Base-by-base conservation (phyloP, 257 asterid species). In the Petunia secreta region DNA sequence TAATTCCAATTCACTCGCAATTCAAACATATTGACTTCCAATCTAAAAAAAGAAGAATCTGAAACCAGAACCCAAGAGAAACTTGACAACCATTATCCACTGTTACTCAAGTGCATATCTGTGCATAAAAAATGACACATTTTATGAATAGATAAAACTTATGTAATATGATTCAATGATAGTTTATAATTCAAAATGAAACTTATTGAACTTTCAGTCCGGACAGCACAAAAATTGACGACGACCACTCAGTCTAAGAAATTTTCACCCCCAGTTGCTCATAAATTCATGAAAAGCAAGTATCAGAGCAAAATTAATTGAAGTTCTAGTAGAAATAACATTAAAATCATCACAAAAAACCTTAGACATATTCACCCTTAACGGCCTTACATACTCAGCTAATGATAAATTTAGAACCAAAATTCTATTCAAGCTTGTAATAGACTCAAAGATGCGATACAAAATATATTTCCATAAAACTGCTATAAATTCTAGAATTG, bases 281-380 rank as follows among this genome's bases (percentile, higher is more conserved):
- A 40, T 15, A 66, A 41, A 53, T 66, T 41, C 54, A 41, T 40
- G 75, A 66, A 39, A 40, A 0, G 5, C 75, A 4, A 66, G 14
- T 14, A 15, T 15, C 41, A 41, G 14, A 40, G 53, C 2, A 10
- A 37, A 66, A 66, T 10, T 41, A 13, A 7, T 66, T 65, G 25
- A 66, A 41, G 53, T 41, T 40, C 54, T 40, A 66, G 54, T 66
- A 40, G 75, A 40, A 40, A 66, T 25, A 37, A 63, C 39, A 15
- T 11, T 66, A 40, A 40, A 66, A 66, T 40, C 75, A 66, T 40
- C 53, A 66, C 14, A 39, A 66, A 66, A 1, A 66, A 40, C 34
- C 41, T 66, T 40, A 66, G 75, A 66, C 53, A 14, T 40, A 40
- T 66, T 15, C 75, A 63, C 69, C 69, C 69, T 63, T 44, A 63